A percentile compares a stretch with the other conserved stretches of the same genome.
phyloP scores from a whole-genome alignment of 2,329 filamentous ascomycete species.

The Aspergillus sp. region DNA sequence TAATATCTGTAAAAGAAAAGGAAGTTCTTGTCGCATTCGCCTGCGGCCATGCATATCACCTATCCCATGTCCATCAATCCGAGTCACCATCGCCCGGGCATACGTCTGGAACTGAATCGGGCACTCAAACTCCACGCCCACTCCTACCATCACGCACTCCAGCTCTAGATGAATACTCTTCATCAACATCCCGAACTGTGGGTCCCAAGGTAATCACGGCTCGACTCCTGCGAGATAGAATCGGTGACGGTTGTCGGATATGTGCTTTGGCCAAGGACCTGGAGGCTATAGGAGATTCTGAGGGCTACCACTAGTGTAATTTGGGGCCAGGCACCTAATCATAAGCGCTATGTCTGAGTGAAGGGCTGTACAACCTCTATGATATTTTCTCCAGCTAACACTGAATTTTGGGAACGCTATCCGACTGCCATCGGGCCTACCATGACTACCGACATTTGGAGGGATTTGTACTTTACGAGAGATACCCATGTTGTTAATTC shows the following conservation, averaged over 20 bases:
- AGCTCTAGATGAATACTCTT: slow-evolving; percentile 32
- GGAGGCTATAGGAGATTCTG: slow-evolving; percentile 35
- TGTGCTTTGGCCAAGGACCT: slow-evolving; percentile 43
- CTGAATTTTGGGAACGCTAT: neutral
- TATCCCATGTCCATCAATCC: slow-evolving; percentile 61
- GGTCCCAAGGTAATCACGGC: slow-evolving; percentile 88
- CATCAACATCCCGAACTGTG: slow-evolving; percentile 60
- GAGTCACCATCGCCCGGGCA: slow-evolving; percentile 29
- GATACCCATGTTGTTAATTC: neutral
- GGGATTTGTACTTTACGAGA: neutral
- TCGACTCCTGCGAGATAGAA: slow-evolving; percentile 72
- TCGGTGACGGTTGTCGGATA: slow-evolving; percentile 53
- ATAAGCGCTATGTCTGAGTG: neutral
- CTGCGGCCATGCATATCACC: slow-evolving; percentile 71
- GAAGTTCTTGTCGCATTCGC: slow-evolving; percentile 68
- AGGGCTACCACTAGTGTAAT: slow-evolving; percentile 2
- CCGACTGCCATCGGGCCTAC: neutral
- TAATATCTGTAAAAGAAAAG: slow-evolving; percentile 40
- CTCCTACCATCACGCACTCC: slow-evolving; percentile 23
- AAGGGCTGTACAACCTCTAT: slow-evolving; percentile 10
- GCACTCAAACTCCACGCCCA: slow-evolving; percentile 29
- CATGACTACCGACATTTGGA: neutral
- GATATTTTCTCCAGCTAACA: slow-evolving; percentile 11
- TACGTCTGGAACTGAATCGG: slow-evolving; percentile 25
- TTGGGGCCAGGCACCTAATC: neutral